Percentiles rank a stretch among this genome's conserved stretches.
These are phyloP conservation scores for Manihot esculenta DNA, from an alignment of 441 rosid genomes.

Conservation along the genomic window DNA sequence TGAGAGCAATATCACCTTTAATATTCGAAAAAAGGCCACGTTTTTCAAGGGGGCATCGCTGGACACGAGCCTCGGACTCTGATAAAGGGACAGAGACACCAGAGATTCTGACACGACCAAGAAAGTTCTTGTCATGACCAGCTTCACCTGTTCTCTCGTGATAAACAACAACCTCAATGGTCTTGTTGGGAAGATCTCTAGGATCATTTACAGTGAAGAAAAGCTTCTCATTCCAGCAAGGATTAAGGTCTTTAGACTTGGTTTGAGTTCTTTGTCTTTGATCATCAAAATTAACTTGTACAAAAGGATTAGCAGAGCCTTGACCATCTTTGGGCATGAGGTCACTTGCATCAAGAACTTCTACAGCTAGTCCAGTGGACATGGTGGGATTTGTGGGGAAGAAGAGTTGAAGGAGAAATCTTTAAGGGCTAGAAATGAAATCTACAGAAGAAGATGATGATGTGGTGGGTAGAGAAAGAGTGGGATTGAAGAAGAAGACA, in stretches of 20 bases:
- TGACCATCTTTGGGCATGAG: conserved; percentile 91
- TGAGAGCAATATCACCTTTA: conserved; percentile 68
- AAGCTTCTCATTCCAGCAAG: conserved; percentile 77
- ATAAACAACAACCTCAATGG: conserved; percentile 47
- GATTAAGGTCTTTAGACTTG: conserved; percentile 67
- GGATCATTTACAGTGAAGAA: conserved; percentile 68
- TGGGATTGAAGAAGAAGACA: conserved; percentile 5
- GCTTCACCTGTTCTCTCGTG: conserved; percentile 41
- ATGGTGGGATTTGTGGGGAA: conserved; percentile 16
- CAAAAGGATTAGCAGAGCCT: conserved; percentile 88
- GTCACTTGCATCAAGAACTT: conserved; percentile 71
- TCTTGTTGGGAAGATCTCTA: conserved; percentile 54
- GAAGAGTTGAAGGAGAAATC: background rate
- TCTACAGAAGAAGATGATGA: background rate
- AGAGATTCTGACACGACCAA: conserved; percentile 77
- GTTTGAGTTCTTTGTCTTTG: conserved; percentile 71
- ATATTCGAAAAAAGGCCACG: conserved; percentile 67
- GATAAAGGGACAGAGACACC: conserved; percentile 56
- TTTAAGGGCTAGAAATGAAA: background rate
- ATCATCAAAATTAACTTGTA: conserved; percentile 68
- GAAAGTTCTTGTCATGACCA: conserved; percentile 54
- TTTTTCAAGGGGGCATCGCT: conserved; percentile 78
- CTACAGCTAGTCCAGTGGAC: conserved; percentile 58
- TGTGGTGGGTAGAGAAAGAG: conserved; percentile 11
- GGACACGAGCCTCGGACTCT: conserved; percentile 57